Percentiles rank a stretch among this genome's conserved stretches.
Evolutionary conservation across 495 filamentous ascomycete genomes (phyloP).

Genomic region (Sordaria brevicollis): DNA sequence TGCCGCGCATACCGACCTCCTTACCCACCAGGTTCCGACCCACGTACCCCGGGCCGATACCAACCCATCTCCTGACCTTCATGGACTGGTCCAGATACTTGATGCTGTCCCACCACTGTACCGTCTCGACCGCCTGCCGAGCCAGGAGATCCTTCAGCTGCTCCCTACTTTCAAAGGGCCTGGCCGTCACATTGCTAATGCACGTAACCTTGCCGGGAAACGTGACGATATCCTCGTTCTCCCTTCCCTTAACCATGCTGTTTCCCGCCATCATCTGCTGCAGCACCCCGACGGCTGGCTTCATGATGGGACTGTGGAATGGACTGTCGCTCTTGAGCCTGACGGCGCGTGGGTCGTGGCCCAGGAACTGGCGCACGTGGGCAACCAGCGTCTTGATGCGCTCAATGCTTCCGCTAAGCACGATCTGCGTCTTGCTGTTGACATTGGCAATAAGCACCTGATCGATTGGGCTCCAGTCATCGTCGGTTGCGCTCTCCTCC

Average conservation of each 20-base stretch:
- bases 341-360: conserved; percentile 86
- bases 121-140: conserved; percentile 74
- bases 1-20: conserved; percentile 77
- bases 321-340: conserved; percentile 80
- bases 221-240: conserved; percentile 43
- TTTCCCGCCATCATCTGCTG: conserved; percentile 46
- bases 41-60: conserved; percentile 90
- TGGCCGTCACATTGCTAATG: conserved; percentile 74
- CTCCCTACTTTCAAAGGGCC: conserved; percentile 61
- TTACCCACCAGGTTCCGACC: conserved; percentile 90
- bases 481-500: conserved; percentile 51
- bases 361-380: conserved; percentile 83
- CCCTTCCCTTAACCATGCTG: conserved; percentile 35
- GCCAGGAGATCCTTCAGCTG: conserved; percentile 69
- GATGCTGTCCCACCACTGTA: conserved; percentile 88
- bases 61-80: conserved; percentile 80
- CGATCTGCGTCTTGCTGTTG: conserved; percentile 93
- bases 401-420: conserved; percentile 79
- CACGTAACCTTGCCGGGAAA: conserved; percentile 70
- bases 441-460: conserved; percentile 90
- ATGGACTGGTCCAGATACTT: conserved; percentile 79
- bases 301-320: conserved; percentile 91
- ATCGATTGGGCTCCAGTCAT: conserved; percentile 61
- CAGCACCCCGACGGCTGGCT: conserved; percentile 67
- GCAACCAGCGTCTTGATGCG: conserved; percentile 76